Conservation (phyloP, 208 protist genomes). For the Paratrypanosoma confusum region DNA sequence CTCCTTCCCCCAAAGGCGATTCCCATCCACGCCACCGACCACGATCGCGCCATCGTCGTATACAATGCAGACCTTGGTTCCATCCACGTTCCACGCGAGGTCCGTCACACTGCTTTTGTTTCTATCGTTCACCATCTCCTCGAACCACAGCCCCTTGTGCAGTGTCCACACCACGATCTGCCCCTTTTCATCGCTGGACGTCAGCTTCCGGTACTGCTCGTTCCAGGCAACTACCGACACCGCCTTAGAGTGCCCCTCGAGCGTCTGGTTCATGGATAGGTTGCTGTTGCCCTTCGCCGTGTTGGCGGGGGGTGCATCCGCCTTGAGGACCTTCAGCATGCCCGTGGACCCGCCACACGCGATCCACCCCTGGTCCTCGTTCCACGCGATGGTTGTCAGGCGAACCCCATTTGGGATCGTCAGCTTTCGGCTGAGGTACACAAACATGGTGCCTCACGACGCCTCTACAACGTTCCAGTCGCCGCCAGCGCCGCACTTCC, state of each 20-base stretch:
- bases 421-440: constrained; percentile 94
- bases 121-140: constrained; percentile 98
- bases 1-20: constrained; percentile 92
- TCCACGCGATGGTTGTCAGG: constrained; percentile 88
- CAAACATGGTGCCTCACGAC: constrained; percentile 86
- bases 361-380: constrained; percentile 94
- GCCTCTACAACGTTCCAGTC: too few species aligned
- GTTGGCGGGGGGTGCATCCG: constrained; percentile 50
- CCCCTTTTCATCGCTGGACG: constrained; percentile 88
- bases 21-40: constrained; percentile 94
- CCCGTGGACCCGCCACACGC: constrained; percentile 93
- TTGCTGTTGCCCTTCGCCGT: constrained; percentile 50
- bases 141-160: constrained; percentile 95
- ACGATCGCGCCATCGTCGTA: constrained; percentile 96
- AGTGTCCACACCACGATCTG: constrained; percentile 96
- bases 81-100: constrained; percentile 88
- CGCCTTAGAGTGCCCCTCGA: constrained; percentile 86
- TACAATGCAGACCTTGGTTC: constrained; percentile 94
- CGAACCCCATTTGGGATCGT: constrained; percentile 89
- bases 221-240: constrained; percentile 92
- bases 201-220: constrained; percentile 92
- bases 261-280: constrained; percentile 93
- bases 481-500: too few species aligned
- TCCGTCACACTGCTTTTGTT: constrained; percentile 90
- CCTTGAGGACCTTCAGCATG: constrained; percentile 93